Evolutionary conservation across 1,284 basidiomycete species (phyloP), one percentile per base, ranked within the genome.

Genomic region (Ceratobasidium sp.): DNA sequence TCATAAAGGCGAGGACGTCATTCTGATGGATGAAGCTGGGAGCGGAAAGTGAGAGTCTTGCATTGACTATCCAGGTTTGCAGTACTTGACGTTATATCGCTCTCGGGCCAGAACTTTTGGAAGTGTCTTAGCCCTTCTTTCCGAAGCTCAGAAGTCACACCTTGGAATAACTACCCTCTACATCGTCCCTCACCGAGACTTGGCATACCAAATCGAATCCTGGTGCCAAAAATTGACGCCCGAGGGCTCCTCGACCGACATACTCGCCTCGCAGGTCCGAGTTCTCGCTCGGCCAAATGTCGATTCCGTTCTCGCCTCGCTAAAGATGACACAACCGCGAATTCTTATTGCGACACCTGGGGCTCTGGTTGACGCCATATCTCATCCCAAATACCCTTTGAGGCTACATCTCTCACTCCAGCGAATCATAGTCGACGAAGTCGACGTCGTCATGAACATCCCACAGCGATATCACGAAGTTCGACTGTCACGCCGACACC

Each of bases 311-410:
- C 51, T 88, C 61, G 75, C 81, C 5, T 83, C 83, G 1, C 61
- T 72, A 16, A 39, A 46, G 46, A 59, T 61, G 13, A 81, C 81
- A 8, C 84, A 86, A 6, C 92, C 92, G 1, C 88, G 87, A 77
- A 86, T 93, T 73, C 85, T 92, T 69, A 88, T 93, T 75, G 87
- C 86, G 43, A 93, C 92, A 0, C 91, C 92, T 1, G 87, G 89
- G 74, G 90, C 89, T 4, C 78, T 91, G 2, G 78, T 87, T 76
- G 91, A 92, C 65, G 83, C 88, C 29, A 82, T 87, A 24, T 79
- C 69, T 84, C 79, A 82, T 64, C 84, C 87, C 59, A 79, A 83
- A 0, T 76, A 81, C 22, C 84, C 82, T 8, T 79, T 91, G 24
- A 83, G 84, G 66, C 77, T 90, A 46, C 78, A 81, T 5, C 39